Base-by-base conservation (phyloP, 1,139 yeast genomes). In the Geotrichum fermentans region DNA sequence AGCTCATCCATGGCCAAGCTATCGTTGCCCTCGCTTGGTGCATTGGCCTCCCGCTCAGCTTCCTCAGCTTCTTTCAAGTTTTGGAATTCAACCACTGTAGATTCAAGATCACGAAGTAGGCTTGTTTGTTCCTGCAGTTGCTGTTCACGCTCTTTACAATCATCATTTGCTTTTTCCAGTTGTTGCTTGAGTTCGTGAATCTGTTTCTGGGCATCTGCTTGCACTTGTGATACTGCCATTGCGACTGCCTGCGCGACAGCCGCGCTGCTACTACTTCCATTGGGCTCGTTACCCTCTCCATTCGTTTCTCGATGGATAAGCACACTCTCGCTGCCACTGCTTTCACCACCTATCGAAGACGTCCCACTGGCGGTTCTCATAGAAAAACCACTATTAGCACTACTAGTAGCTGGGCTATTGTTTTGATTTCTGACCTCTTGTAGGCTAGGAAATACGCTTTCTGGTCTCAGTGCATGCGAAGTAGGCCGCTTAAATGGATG, bases 61-160 rank as follows among this genome's bases (percentile, higher is more conserved):
- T 47, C 50, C 37, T 47, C 50, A 4, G 43, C 46, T 33, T 41
- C 50, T 21, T 47, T 47, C 35, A 47, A 14, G 30, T 47, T 45
- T 41, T 64, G 62, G 29, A 65, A 61, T 44, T 66, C 70, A 24
- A 58, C 58, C 11, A 66, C 54, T 14, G 65, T 56, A 20, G 55
- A 54, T 50, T 64, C 68, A 49, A 63, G 50, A 24, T 63, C 67
- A 22, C 53, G 55, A 18, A 65, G 56, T 21, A 63, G 50, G 26
- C 54, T 52, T n/a, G 55, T 54, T 51, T 64, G 68, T 32, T 58
- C 61, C 39, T 54, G 55, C 20, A 63, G 49, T 40, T 59, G 61
- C n/a, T 47, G 40, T 21, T 62, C 65, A 33, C 60, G 54, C 21
- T 56, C 62, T 7, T 54, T 48, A 13, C 57, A 47, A 16, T 52